Percentiles rank a stretch among this genome's conserved stretches.
These are phyloP conservation scores for Malus asiatica DNA, from an alignment of 306 rosid species.

Conservation along the genomic window DNA sequence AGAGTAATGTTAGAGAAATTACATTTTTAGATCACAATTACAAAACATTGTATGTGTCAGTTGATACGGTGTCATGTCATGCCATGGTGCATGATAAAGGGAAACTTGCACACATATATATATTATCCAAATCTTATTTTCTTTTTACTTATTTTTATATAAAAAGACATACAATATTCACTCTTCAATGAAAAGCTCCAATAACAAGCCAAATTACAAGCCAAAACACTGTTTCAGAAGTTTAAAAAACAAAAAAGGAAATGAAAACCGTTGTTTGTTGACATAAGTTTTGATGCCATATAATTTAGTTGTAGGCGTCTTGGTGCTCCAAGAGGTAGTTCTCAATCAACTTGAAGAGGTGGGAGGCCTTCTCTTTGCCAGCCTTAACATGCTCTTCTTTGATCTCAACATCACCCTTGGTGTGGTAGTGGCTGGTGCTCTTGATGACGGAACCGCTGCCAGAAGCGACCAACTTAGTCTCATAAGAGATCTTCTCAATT, in stretches of 20 bases:
- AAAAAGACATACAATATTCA: background rate
- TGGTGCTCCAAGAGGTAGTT: slow-evolving; percentile 24
- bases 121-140: background rate
- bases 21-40: too few relatives aligned
- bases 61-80: too few relatives aligned
- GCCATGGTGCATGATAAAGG: too few relatives aligned
- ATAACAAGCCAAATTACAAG: background rate
- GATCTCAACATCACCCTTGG: slow-evolving; percentile 27
- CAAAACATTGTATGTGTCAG: too few relatives aligned
- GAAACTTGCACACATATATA: too few relatives aligned
- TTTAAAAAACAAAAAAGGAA: background rate
- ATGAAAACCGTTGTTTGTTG: background rate
- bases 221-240: background rate
- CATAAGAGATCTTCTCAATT: slow-evolving; percentile 27
- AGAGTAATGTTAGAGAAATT: too few relatives aligned
- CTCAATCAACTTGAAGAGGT: slow-evolving; percentile 26
- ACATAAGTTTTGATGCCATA: background rate
- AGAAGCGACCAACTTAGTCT: slow-evolving; percentile 26
- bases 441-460: slow-evolving; percentile 33
- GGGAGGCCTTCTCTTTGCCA: slow-evolving; percentile 22
- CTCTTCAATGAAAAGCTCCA: slow-evolving; percentile 1
- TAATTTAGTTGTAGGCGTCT: slow-evolving; percentile 20
- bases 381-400: slow-evolving; percentile 29
- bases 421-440: slow-evolving; percentile 18
- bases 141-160: background rate